These are phyloP conservation scores for Meyerozyma smithsonii DNA, from an alignment of 1,139 yeast species.

Conservation along the genomic window DNA sequence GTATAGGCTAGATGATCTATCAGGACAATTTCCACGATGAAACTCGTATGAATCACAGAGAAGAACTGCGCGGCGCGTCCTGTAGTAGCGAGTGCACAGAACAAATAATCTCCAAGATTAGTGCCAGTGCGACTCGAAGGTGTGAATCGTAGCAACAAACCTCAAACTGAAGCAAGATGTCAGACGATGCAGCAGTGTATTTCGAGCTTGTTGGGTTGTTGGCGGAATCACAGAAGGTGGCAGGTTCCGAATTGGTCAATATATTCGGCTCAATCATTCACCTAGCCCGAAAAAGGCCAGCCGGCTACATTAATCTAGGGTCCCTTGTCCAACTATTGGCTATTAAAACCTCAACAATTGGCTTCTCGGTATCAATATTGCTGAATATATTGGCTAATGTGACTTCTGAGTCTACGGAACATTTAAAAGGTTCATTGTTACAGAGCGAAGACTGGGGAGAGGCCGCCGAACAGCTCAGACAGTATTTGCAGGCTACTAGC, in stretches of 20 bases:
- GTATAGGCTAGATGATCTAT: no score
- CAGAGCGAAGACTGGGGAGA: background rate
- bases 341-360: background rate
- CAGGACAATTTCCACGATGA: no score
- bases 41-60: no score
- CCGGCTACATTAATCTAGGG: background rate
- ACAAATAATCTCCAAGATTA: background rate
- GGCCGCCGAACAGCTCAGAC: background rate
- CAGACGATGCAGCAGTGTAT: slow-evolving; percentile 1
- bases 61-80: no score
- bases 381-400: background rate
- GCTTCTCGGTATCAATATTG: background rate
- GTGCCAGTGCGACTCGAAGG: background rate
- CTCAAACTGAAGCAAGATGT: background rate
- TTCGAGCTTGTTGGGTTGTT: background rate
- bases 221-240: background rate
- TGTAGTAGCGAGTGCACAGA: background rate
- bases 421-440: background rate
- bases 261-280: background rate
- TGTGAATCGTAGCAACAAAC: background rate
- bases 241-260: background rate
- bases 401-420: background rate
- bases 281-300: background rate
- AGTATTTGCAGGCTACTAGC: background rate
- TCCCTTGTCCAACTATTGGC: background rate